Base-by-base conservation (phyloP, 2,329 filamentous ascomycete genomes). In the Lecanicillium sp. region DNA sequence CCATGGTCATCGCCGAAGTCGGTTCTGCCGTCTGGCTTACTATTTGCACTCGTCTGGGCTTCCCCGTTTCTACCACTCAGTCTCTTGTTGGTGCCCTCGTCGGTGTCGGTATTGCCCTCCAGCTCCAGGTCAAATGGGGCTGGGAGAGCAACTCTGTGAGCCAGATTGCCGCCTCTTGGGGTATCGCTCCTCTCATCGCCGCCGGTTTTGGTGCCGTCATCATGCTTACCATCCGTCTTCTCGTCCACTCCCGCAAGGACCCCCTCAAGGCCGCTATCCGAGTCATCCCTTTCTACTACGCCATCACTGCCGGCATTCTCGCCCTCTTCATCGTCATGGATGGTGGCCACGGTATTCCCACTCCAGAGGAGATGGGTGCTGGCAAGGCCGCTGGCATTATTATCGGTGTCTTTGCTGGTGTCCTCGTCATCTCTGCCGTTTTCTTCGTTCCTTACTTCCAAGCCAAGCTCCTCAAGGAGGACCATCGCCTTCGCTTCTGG, bases 1-100 rank as follows among this genome's bases (percentile, higher is more conserved):
- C 55, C 27, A 63, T 65, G 57, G 57, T 52, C 9, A 61, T 57
- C 47, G 63, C 60, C 38, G 54, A 61, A 20, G 44, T 56, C 41
- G 57, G 54, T 18, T 59, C 59, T 17, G 58, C 65, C 4, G 50
- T 56, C 15, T 70, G 63, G 58, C 53, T 70, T 18, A 63, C 64
- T 46, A 50, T 61, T 44, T 58, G 58, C 33, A 69, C 67, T 14
- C 49, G 47, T 30, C 29, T 46, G 9, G 48, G 49, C 32, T 45
- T 51, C 20, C 49, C 49, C 8, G 67, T 70, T 9, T 69, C 65
- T 2, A 67, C 67, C 6, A 71, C 67, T 9, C 65, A 69, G 42
- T 64, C 64, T 9, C 54, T 68, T 36, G 60, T 69, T 40, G 63
- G 62, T 4, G 62, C 62, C 36, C 52, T 71, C 18, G 57, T 67